Evolutionary conservation across 257 asterid species (phyloP).

Genomic region (Nicotiana benthamiana): DNA sequence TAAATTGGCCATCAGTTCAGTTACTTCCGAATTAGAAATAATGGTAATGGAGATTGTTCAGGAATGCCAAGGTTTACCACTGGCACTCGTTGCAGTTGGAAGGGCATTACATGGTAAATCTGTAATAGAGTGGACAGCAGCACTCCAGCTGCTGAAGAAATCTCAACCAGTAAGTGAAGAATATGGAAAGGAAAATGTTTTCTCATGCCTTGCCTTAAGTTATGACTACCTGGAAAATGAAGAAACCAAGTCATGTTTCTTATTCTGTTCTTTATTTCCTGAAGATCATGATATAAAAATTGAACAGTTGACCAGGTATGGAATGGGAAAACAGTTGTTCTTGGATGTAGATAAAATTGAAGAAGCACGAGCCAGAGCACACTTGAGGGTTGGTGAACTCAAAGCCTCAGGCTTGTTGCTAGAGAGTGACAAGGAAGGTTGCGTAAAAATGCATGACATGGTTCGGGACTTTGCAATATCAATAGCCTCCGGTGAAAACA

Average conservation of each 20-base stretch:
- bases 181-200: not conserved
- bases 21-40: not conserved
- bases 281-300: slow-evolving; percentile 12
- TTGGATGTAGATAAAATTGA: not conserved
- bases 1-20: not conserved
- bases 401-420: not conserved
- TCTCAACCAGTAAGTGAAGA: not conserved
- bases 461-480: slow-evolving; percentile 10
- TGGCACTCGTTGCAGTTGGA: slow-evolving; percentile 3
- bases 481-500: slow-evolving; percentile 3
- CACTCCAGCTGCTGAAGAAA: slow-evolving; percentile 6
- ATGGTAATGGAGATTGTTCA: not conserved
- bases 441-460: not conserved
- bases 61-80: slow-evolving; percentile 9
- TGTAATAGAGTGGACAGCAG: not conserved
- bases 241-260: slow-evolving; percentile 1
- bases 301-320: slow-evolving; percentile 4
- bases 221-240: slow-evolving; percentile 4
- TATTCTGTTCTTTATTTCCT: slow-evolving; percentile 6
- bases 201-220: slow-evolving; percentile 8
- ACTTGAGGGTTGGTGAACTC: not conserved
- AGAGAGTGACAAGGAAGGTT: too few relatives aligned
- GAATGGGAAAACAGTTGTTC: not conserved
- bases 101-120: not conserved
- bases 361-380: not conserved